Percentiles rank a stretch among this genome's conserved stretches.
phyloP scores from a whole-genome alignment of 257 asterid genomes.

The Forsythia viridissima region DNA sequence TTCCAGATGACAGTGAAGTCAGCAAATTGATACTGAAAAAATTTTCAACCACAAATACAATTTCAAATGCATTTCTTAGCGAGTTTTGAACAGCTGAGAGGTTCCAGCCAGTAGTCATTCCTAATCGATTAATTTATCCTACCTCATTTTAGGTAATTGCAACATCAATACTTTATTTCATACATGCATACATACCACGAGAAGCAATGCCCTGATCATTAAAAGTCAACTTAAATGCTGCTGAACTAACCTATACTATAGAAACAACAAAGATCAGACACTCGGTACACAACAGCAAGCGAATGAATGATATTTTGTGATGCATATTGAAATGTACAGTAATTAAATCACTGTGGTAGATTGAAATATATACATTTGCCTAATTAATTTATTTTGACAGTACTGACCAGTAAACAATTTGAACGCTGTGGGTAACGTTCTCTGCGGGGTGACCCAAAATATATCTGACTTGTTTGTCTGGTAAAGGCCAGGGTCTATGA shows the following conservation, averaged over 20 bases:
- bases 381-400: background rate
- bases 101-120: too few relatives aligned
- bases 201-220: background rate
- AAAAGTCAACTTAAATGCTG: background rate
- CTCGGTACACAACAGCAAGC: background rate
- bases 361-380: background rate
- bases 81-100: background rate
- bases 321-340: background rate
- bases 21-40: background rate
- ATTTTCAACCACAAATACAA: background rate
- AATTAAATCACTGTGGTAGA: background rate
- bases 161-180: background rate
- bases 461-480: slow-evolving; percentile 64
- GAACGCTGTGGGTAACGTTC: slow-evolving; percentile 74
- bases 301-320: background rate
- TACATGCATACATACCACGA: background rate
- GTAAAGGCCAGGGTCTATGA: slow-evolving; percentile 81
- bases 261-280: background rate
- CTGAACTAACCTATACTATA: background rate
- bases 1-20: background rate
- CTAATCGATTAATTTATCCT: background rate
- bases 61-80: background rate
- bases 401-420: slow-evolving; percentile 88
- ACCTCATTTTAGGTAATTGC: background rate
- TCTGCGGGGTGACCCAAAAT: slow-evolving; percentile 59